Percentiles rank a stretch among this genome's conserved stretches.
Conservation (phyloP, 768 basidiomycete species). For the Leccinum pellstonianum region DNA sequence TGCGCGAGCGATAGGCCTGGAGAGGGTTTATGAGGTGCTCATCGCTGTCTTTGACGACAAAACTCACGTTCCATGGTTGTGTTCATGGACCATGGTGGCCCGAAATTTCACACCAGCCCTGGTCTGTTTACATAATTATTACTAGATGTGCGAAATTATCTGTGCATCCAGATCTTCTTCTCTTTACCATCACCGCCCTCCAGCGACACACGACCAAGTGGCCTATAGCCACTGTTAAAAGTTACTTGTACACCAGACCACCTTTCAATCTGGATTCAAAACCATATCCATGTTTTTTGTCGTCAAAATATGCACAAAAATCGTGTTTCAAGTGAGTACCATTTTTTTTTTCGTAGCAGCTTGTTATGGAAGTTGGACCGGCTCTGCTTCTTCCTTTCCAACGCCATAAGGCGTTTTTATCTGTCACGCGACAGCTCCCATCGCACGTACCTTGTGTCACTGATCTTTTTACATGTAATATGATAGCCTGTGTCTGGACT, state of each 20-base stretch:
- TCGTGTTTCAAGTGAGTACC: slow-evolving; percentile 34
- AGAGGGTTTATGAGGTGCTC: slow-evolving; percentile 5
- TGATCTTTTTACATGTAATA: slow-evolving; percentile 41
- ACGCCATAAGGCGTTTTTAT: slow-evolving; percentile 30
- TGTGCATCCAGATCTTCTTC: slow-evolving; percentile 19
- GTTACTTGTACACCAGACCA: slow-evolving; percentile 16
- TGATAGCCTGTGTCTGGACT: slow-evolving; percentile 24
- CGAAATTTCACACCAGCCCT: slow-evolving; percentile 8
- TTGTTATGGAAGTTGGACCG: slow-evolving; percentile 27
- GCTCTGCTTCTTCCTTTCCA: slow-evolving; percentile 20
- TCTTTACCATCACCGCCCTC: slow-evolving; percentile 33
- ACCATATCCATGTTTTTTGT: slow-evolving; percentile 37
- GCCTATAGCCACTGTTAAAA: slow-evolving; percentile 28
- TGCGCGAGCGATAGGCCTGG: slow-evolving; percentile 64
- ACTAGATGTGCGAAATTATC: slow-evolving; percentile 22
- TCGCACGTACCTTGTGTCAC: slow-evolving; percentile 32
- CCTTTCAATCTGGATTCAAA: slow-evolving; percentile 36
- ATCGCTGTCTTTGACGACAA: neutral
- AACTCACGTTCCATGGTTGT: slow-evolving; percentile 32
- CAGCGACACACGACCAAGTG: slow-evolving; percentile 31
- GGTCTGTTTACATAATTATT: slow-evolving; percentile 35
- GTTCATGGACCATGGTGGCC: neutral
- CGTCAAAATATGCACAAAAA: slow-evolving; percentile 37
- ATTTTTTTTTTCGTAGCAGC: slow-evolving; percentile 16
- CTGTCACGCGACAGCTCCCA: slow-evolving; percentile 37